Evolutionary conservation across 2,329 filamentous ascomycete species (phyloP), one percentile per base, ranked within the genome.

Genomic region (Scopulariopsis brevicaulis): DNA sequence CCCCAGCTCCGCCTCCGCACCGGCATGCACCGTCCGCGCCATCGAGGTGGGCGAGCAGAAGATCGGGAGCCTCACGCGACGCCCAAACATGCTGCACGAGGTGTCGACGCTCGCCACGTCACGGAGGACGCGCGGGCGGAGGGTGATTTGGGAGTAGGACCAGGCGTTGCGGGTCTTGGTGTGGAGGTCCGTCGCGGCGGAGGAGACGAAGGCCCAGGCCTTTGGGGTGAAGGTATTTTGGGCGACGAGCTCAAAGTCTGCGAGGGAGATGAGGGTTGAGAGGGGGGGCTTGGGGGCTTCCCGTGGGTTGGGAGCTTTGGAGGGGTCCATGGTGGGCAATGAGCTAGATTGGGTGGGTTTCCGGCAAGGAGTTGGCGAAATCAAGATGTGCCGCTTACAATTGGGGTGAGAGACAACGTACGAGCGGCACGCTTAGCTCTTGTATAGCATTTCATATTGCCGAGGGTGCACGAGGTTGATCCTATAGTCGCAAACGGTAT

Each of bases 191-290:
- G 83, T 86, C 12, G 84, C 81, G 1, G 84, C 85, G 10, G 82
- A 85, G 22, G 82, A 85, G 65, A 84, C 81, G 64, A 87, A 88
- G 0, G 84, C 85, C 82, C 82, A 87, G n/a, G 84, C 80, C 64
- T 88, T 87, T 24, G 78, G 75, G 10, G 76, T 75, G 54, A 85
- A 74, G 6, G 77, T 78, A 28, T 72, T 71, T 18, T 77, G 74
- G 4, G 84, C 84, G 0, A 78, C 81, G 12, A 70, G 59, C 56
- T 82, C 77, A 64, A 87, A 87, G 69, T 87, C 84, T 60, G 83
- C 73, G 7, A 78, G 72, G 54, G 35, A 52, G n/a, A 54, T 55
- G 25, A 55, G 57, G 43, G 25, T 32, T 4, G 52, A 32, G 4
- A 54, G 43, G 7, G 57, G 52, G 12, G 52, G 57, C 51, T 55